These are phyloP conservation scores for Fusarium tupiense DNA, from an alignment of 2,329 filamentous ascomycete species.

Conservation along the genomic window DNA sequence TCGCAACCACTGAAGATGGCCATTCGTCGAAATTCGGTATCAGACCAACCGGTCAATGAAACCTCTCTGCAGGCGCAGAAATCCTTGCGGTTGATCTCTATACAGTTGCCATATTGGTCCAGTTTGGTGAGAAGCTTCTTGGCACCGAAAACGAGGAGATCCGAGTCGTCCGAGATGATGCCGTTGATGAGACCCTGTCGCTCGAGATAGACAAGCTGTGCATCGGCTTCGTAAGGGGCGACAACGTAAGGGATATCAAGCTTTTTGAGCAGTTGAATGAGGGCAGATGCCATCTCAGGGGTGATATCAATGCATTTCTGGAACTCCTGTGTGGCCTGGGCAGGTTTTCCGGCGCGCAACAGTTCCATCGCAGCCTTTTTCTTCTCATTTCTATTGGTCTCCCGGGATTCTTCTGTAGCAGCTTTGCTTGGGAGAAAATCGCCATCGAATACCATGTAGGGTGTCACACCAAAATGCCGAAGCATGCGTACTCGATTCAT, in stretches of 20 bases:
- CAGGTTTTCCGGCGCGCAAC: slow-evolving; percentile 80
- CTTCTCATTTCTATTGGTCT: slow-evolving; percentile 79
- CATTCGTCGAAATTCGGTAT: slow-evolving; percentile 92
- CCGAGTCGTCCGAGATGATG: slow-evolving; percentile 95
- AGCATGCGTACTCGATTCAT: slow-evolving; percentile 95
- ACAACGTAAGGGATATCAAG: slow-evolving; percentile 86
- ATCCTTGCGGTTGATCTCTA: slow-evolving; percentile 89
- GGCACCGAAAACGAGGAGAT: slow-evolving; percentile 93
- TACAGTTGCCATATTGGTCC: slow-evolving; percentile 90
- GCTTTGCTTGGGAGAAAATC: slow-evolving; percentile 95
- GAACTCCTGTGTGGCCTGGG: slow-evolving; percentile 84
- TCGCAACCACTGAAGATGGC: slow-evolving; percentile 97
- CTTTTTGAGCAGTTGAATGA: slow-evolving; percentile 92
- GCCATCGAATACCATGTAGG: slow-evolving; percentile 95
- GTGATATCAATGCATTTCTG: slow-evolving; percentile 97
- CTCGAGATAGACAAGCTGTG: slow-evolving; percentile 96
- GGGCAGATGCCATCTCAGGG: slow-evolving; percentile 89
- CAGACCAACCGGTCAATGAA: slow-evolving; percentile 90
- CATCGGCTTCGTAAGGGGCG: slow-evolving; percentile 95
- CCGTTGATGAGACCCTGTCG: slow-evolving; percentile 83
- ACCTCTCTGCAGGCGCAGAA: slow-evolving; percentile 91
- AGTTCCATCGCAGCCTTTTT: slow-evolving; percentile 80
- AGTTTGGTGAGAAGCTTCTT: slow-evolving; percentile 92
- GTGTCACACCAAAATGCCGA: slow-evolving; percentile 90
- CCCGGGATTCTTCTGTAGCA: slow-evolving; percentile 81